Evolutionary conservation across 805 yeast genomes (phyloP).

Genomic region (Schizosaccharomyces octosporus): DNA sequence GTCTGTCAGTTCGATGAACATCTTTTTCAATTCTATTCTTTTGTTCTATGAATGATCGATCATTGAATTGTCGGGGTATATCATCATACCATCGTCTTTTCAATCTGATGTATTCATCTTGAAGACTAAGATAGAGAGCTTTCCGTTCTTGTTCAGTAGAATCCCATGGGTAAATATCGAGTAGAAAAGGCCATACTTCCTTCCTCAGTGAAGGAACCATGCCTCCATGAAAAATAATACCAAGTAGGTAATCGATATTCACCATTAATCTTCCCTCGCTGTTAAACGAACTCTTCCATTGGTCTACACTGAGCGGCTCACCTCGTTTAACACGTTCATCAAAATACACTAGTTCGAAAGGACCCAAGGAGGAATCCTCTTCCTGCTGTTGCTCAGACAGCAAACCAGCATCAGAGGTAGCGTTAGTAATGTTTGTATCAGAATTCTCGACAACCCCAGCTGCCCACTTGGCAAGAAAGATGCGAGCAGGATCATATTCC

Average conservation of each 20-base stretch:
- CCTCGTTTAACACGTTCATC: conserved; percentile 40
- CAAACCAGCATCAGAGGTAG: neutral
- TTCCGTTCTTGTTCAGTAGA: conserved; percentile 45
- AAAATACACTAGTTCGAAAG: conserved; percentile 20
- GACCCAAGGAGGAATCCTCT: conserved; percentile 13
- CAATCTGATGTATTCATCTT: conserved; percentile 30
- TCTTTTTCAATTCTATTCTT: conserved; percentile 77
- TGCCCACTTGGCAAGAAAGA: conserved; percentile 92
- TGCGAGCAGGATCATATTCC: conserved; percentile 80
- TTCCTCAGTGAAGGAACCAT: conserved; percentile 32
- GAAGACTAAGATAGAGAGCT: conserved; percentile 29
- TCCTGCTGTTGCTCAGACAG: neutral
- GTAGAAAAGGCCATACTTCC: conserved; percentile 67
- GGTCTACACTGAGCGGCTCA: conserved; percentile 38
- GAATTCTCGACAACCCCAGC: conserved; percentile 81
- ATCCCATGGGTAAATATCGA: conserved; percentile 78
- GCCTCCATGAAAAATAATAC: conserved; percentile 78
- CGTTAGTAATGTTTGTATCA: conserved; percentile 21
- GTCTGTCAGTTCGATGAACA: conserved; percentile 72
- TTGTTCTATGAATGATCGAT: conserved; percentile 73
- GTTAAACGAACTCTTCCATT: conserved; percentile 76
- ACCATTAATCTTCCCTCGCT: conserved; percentile 40
- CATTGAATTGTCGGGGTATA: conserved; percentile 26
- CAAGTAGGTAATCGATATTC: conserved; percentile 58
- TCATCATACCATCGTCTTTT: conserved; percentile 53